Evolutionary conservation across 192 early-diverging fungal species (phyloP).

Genomic region (Phlyctochytrium bullatum): DNA sequence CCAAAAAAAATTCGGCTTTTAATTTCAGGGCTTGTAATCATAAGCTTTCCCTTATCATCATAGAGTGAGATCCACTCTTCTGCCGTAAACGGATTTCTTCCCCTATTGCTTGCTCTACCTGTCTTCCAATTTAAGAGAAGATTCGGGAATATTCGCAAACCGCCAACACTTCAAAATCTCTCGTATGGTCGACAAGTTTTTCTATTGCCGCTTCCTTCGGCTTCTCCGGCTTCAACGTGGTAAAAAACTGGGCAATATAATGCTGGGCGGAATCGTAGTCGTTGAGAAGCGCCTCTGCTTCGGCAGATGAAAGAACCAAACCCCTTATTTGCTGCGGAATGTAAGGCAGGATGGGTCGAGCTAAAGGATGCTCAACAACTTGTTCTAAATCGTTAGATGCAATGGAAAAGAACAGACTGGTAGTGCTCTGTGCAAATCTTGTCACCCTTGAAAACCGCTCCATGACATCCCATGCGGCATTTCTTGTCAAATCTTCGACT

Average conservation of each 20-base stretch:
- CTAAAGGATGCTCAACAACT: conserved; percentile 51
- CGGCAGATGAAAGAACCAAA: conserved; percentile 36
- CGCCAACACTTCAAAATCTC: conserved; percentile 40
- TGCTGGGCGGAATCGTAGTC: conserved; percentile 47
- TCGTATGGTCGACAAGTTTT: conserved; percentile 27
- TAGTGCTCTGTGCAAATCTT: conserved; percentile 39
- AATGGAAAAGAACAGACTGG: conserved; percentile 13
- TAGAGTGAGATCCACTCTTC: conserved; percentile 44
- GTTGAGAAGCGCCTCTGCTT: conserved; percentile 44
- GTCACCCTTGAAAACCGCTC: conserved; percentile 48
- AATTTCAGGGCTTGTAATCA: conserved; percentile 28
- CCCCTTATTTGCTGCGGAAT: conserved; percentile 43
- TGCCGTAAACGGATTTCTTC: conserved; percentile 26
- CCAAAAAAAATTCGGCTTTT: conserved; percentile 35
- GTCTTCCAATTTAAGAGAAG: conserved; percentile 7
- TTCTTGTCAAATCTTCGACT: conserved; percentile 35
- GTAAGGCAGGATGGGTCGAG: conserved; percentile 45
- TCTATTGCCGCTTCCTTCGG: neutral
- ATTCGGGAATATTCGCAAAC: conserved; percentile 12
- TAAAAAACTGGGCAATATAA: conserved; percentile 29
- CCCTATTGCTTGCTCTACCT: conserved; percentile 19
- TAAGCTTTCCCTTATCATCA: conserved; percentile 37
- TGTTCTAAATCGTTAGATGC: conserved; percentile 24
- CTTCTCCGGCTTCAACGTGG: conserved; percentile 7
- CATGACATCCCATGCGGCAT: conserved; percentile 44